phyloP scores from a whole-genome alignment of 768 basidiomycete species.

The Pholiota microspora region DNA sequence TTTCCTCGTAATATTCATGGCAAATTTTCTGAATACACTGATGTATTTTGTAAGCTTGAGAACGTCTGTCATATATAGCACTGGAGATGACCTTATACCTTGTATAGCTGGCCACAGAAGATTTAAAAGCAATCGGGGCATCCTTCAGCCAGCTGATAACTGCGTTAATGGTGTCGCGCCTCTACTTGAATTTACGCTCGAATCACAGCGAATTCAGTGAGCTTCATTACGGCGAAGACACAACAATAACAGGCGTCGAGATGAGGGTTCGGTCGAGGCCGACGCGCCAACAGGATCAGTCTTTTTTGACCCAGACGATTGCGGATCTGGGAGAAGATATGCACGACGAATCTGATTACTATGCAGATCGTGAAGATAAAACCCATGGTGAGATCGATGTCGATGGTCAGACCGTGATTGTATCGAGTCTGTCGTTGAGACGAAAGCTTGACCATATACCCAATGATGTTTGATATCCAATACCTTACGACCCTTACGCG shows the following conservation, averaged over 20 bases:
- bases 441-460: constrained; percentile 6
- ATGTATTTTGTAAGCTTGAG: constrained; percentile 16
- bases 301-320: constrained; percentile 7
- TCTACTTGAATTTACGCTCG: constrained; percentile 28
- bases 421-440: constrained; percentile 3
- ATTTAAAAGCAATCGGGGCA: constrained; percentile 29
- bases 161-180: constrained; percentile 26
- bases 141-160: constrained; percentile 30
- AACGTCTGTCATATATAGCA: not conserved
- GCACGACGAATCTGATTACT: not conserved
- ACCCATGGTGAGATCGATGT: not conserved
- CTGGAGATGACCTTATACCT: not conserved
- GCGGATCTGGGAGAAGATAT: not conserved
- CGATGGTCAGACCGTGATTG: not conserved
- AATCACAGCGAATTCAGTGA: constrained; percentile 1
- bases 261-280: not conserved
- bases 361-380: not conserved
- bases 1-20: constrained; percentile 17
- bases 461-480: not conserved
- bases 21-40: constrained; percentile 20
- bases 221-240: not conserved
- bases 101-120: constrained; percentile 7
- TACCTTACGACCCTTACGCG: too few relatives aligned
- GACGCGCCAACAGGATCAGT: not conserved
- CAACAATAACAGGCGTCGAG: not conserved